Percentiles rank a stretch among this genome's conserved stretches.
These are phyloP conservation scores for Taphrina flavorubra DNA, from an alignment of 1,139 yeast species.

Conservation along the genomic window DNA sequence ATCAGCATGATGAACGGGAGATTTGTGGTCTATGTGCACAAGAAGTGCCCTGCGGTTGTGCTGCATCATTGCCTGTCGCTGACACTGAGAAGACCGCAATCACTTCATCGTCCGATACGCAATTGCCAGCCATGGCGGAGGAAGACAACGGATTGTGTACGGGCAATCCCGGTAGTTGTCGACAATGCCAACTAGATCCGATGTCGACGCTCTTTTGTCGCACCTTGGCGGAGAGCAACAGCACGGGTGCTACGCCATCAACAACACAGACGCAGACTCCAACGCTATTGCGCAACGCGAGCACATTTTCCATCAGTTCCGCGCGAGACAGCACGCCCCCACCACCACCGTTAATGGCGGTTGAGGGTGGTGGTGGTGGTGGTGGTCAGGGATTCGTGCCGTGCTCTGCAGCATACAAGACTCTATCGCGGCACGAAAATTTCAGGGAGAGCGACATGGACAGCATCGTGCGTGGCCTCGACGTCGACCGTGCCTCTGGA, in stretches of 20 bases:
- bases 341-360: slow-evolving; percentile 43
- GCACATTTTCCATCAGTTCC: slow-evolving; percentile 39
- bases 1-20: not conserved
- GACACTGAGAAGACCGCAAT: not conserved
- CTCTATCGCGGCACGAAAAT: slow-evolving; percentile 78
- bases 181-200: slow-evolving; percentile 83
- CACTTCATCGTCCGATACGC: not conserved
- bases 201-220: slow-evolving; percentile 88
- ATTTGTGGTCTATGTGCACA: slow-evolving; percentile 10
- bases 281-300: slow-evolving; percentile 41
- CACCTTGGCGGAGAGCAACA: slow-evolving; percentile 62
- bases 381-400: slow-evolving; percentile 69
- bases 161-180: slow-evolving; percentile 65
- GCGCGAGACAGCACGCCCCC: slow-evolving; percentile 41
- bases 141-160: slow-evolving; percentile 54
- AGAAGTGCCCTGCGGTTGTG: slow-evolving; percentile 10
- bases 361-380: too few species aligned
- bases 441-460: slow-evolving; percentile 75
- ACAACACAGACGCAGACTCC: slow-evolving; percentile 43
- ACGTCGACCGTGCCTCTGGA: slow-evolving; percentile 28
- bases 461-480: slow-evolving; percentile 58
- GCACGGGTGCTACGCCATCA: slow-evolving; percentile 41
- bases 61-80: slow-evolving; percentile 37
- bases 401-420: slow-evolving; percentile 85
- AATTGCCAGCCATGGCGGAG: slow-evolving; percentile 35